Evolutionary conservation across 257 asterid genomes (phyloP), one percentile per base, ranked within the genome.

Genomic region (Nicotiana sylvestris): DNA sequence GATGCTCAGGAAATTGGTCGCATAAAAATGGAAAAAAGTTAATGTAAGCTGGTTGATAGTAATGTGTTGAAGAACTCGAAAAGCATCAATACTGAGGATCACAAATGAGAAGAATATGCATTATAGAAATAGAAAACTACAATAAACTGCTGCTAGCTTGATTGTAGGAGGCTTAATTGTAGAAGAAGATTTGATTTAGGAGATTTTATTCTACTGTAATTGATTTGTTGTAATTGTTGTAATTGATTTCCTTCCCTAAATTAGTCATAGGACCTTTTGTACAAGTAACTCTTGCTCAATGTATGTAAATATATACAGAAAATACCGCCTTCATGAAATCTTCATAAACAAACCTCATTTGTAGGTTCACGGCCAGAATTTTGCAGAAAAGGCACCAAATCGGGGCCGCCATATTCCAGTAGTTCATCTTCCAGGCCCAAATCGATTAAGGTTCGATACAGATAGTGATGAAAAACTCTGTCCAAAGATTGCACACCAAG

Each of bases 401-500:
- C 99, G 18, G 98, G 96, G 37, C 98, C 99, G 30, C 98, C 98
- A 77, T 89, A 93, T 88, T 94, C 99, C 86, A 96, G 83, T 53
- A 96, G 87, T 84, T 96, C 99, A 85, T 93, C 97, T 86, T 96
- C 97, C 77, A 96, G 97, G 83, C 98, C 97, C 67, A 93, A 85
- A 72, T 90, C 97, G 60, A 96, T 93, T 84, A 96, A 83, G 55
- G 93, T 92, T 46, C 92, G 90, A 88, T 96, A 96, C 80, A 96
- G 84, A 85, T 91, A 91, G 83, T 94, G 98, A 13, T 94, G 98
- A 84, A 96, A 96, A 76, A 89, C 68, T 92, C 90, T 91, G 85
- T 96, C 98, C 43, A 98, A 85, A 66, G 98, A 94, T 82, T 96
- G 99, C 81, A 96, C 95, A 55, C 99, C 98, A 58, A 96, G 95